Base-by-base conservation (phyloP, 768 basidiomycete genomes). In the Phanerodontia chrysosporium region DNA sequence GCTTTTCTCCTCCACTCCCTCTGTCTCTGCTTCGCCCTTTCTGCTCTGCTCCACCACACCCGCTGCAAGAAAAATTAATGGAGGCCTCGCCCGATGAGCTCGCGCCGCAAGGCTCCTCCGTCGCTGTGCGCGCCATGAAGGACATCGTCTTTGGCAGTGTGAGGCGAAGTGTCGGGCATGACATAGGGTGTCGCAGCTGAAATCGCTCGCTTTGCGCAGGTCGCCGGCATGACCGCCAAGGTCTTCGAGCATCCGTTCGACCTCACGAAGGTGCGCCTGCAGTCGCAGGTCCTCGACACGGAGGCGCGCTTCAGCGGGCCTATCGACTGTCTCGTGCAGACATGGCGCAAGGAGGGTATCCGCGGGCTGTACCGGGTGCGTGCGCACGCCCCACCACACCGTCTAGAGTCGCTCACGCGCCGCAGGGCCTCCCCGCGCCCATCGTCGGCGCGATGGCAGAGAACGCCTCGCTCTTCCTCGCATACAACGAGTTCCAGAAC, bases 191-290 rank as follows among this genome's bases (percentile, higher is more conserved):
- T n/a, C n/a, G n/a, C n/a, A n/a, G n/a, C n/a, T n/a, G n/a, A n/a
- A n/a, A n/a, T 14, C 16, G 59, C 30, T 22, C 27, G 45, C 25
- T 5, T 27, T 9, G 21, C 21, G 45, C 22, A 93, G 92, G 73
- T 85, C 57, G 92, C 95, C 57, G 95, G 95, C 25, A 93, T 96
- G 78, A 77, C 83, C 9, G 87, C 94, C 22, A 92, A 93, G 73
- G 77, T 94, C 16, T 87, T 97, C 62, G 95, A 96, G 75, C 93
- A 97, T 70, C 96, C 96, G 0, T 94, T 96, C 67, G 95, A 98
- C 73, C 82, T 98, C 35, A 89, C 93, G 57, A 98, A 97, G 76
- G 95, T 97, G 59, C 83, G 95, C 51, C 80, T 98, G 45, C 96
- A 98, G 72, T 83, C 91, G 1, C 96, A 98, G 67, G 86, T 95